Conservation (phyloP, 257 asterid genomes). For the Anisodus acutangulus region DNA sequence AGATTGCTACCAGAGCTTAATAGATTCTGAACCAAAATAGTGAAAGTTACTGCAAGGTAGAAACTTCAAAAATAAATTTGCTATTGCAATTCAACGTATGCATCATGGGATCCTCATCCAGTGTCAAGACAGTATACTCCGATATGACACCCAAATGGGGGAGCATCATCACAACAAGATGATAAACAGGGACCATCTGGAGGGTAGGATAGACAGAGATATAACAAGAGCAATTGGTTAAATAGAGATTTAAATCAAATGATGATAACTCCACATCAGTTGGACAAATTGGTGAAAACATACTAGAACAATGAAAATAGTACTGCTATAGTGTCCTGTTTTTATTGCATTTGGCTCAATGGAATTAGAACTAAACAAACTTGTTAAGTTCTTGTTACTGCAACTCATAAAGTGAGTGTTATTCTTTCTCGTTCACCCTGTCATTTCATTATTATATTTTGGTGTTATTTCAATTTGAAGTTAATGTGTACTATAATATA, state of each 20-base stretch:
- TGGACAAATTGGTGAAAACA: conserved; percentile 14
- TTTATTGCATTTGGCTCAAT: not conserved
- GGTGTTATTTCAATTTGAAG: not conserved
- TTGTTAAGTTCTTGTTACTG: not conserved
- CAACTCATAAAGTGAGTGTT: not conserved
- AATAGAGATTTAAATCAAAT: not conserved
- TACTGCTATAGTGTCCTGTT: not conserved
- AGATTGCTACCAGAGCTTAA: conserved; percentile 29
- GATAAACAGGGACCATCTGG: not conserved
- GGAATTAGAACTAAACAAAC: conserved; percentile 14
- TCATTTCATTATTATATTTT: not conserved
- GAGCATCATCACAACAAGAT: too few relatives aligned
- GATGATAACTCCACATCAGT: not conserved
- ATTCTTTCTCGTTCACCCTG: not conserved
- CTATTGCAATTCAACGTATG: not conserved
- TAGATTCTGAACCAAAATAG: conserved; percentile 33
- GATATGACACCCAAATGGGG: too few relatives aligned
- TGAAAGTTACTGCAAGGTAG: not conserved
- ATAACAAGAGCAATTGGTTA: not conserved
- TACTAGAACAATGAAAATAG: not conserved
- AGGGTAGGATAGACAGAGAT: not conserved
- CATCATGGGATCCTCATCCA: not conserved
- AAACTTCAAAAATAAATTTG: not conserved
- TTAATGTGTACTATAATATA: not conserved
- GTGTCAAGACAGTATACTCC: not conserved